Evolutionary conservation across 164 flowering plant genomes (phyloP).

Genomic region (Vitis vinifera): ASM3070453v1 NC_081823.1:4114001-4114500

Average conservation of each 20-base stretch:
- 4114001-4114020: slow-evolving; percentile 58
- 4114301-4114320: slow-evolving; percentile 96
- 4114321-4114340: slow-evolving; percentile 97
- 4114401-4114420: slow-evolving; percentile 85
- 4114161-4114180: background rate
- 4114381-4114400: slow-evolving; percentile 81
- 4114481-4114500: background rate
- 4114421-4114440: slow-evolving; percentile 53
- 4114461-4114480: slow-evolving; percentile 29
- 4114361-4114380: slow-evolving; percentile 92
- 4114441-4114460: slow-evolving; percentile 41
- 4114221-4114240: too few species aligned
- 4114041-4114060: slow-evolving; percentile 82
- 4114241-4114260: too few species aligned
- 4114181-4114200: background rate
- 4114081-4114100: slow-evolving; percentile 61
- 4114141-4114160: slow-evolving; percentile 53
- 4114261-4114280: too few species aligned
- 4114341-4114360: slow-evolving; percentile 82
- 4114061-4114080: slow-evolving; percentile 72
- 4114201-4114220: too few species aligned
- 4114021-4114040: slow-evolving; percentile 78
- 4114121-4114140: slow-evolving; percentile 67
- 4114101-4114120: slow-evolving; percentile 22
- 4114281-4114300: slow-evolving; percentile 68